Evolutionary conservation across 208 protist genomes (phyloP).

Genomic region (Leishmania martiniquensis): DNA sequence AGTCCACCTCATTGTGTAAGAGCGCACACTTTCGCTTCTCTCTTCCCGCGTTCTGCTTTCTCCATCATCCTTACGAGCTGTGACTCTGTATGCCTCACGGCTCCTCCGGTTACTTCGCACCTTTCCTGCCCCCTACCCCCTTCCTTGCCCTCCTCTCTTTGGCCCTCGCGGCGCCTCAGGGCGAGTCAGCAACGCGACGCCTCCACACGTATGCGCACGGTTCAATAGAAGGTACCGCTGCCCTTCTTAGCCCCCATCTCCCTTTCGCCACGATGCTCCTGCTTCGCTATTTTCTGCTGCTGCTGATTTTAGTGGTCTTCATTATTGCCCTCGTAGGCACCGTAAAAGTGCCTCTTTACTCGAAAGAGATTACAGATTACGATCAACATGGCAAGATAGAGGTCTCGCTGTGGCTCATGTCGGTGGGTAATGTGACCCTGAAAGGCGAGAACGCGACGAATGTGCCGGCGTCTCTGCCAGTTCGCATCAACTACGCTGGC

Average conservation of each 20-base stretch:
- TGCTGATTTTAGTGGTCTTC: conserved; percentile 33
- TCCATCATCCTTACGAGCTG: neutral
- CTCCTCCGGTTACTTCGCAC: neutral
- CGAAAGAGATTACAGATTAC: conserved; percentile 23
- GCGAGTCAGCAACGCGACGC: neutral
- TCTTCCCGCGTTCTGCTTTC: neutral
- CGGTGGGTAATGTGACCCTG: conserved; percentile 23
- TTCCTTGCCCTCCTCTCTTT: neutral
- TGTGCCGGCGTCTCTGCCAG: conserved; percentile 17
- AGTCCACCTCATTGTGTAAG: neutral
- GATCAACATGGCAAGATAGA: conserved; percentile 35
- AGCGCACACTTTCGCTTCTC: neutral
- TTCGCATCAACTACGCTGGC: conserved; percentile 54
- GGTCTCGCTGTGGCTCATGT: conserved; percentile 44
- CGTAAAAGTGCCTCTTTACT: conserved; percentile 40
- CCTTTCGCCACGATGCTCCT: conserved; percentile 24
- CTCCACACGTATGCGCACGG: neutral
- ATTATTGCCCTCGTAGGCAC: conserved; percentile 50
- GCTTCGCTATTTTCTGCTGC: conserved; percentile 41
- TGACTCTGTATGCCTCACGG: neutral
- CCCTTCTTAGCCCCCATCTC: neutral
- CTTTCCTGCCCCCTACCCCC: neutral
- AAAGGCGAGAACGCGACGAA: conserved; percentile 15
- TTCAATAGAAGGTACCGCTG: neutral
- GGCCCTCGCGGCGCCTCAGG: neutral